Evolutionary conservation across 352 stramenopile genomes (phyloP).

Genomic region (Vaucheria bursata): DNA sequence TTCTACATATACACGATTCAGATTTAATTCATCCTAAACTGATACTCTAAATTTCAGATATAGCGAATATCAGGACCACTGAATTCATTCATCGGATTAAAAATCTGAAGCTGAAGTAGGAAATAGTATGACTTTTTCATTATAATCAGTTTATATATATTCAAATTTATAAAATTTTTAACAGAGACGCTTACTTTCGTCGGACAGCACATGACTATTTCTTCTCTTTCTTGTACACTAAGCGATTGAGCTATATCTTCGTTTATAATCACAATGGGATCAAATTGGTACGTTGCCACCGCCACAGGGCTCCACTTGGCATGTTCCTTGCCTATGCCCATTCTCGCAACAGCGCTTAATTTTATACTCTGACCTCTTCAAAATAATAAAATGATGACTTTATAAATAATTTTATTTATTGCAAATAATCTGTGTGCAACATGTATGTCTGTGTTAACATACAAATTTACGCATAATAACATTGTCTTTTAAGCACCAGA

Average conservation of each 20-base stretch:
- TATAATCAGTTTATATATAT: background rate
- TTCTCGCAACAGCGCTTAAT: slow-evolving; percentile 37
- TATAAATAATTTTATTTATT: background rate
- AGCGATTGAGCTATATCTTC: slow-evolving; percentile 29
- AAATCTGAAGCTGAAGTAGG: too few relatives aligned
- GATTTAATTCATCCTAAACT: too few relatives aligned
- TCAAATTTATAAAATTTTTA: background rate
- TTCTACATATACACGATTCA: too few relatives aligned
- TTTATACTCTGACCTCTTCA: slow-evolving; percentile 34
- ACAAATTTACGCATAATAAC: background rate
- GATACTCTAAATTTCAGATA: too few relatives aligned
- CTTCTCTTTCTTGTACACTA: slow-evolving; percentile 24
- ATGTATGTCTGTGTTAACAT: background rate
- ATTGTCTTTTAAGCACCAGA: too few relatives aligned
- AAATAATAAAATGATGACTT: slow-evolving; percentile 1
- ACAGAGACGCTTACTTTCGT: slow-evolving; percentile 28
- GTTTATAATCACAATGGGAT: slow-evolving; percentile 44
- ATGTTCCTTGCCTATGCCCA: slow-evolving; percentile 46
- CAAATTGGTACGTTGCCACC: slow-evolving; percentile 44
- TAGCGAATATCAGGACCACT: too few relatives aligned
- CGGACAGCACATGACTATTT: slow-evolving; percentile 41
- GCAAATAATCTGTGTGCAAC: background rate
- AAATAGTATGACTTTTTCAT: background rate
- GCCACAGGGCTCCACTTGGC: slow-evolving; percentile 40
- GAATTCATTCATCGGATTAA: too few relatives aligned